Percentiles rank a stretch among this genome's conserved stretches.
These are phyloP conservation scores for Calonectria henricotiae DNA, from an alignment of 2,329 filamentous ascomycete genomes.

Conservation along the genomic window DNA sequence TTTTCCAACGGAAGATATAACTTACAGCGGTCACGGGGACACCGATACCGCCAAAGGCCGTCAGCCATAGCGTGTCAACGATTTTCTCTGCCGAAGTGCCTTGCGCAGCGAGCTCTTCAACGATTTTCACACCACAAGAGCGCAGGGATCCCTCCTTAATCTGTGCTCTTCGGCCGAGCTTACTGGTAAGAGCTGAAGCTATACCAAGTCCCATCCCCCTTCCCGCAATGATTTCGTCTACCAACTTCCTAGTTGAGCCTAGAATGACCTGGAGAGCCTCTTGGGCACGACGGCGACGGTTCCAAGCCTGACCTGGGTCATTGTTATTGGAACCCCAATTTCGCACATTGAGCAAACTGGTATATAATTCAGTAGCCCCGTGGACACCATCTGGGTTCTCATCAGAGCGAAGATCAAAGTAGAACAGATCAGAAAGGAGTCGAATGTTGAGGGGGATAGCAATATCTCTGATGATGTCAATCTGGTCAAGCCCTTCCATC, in stretches of 20 bases:
- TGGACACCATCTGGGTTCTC: constrained; percentile 68
- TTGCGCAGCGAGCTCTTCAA: constrained; percentile 58
- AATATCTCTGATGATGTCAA: constrained; percentile 68
- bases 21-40: constrained; percentile 59
- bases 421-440: constrained; percentile 72
- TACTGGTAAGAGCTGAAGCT: constrained; percentile 50
- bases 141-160: constrained; percentile 59
- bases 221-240: constrained; percentile 57
- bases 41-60: constrained; percentile 61
- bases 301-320: constrained; percentile 65
- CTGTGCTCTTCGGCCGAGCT: constrained; percentile 51
- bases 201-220: constrained; percentile 56
- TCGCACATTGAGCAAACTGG: constrained; percentile 62
- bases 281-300: constrained; percentile 62
- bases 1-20: too few relatives aligned
- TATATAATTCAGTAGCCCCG: constrained; percentile 62
- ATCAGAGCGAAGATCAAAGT: constrained; percentile 71
- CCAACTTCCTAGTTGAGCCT: constrained; percentile 59
- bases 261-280: constrained; percentile 59
- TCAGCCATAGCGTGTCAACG: constrained; percentile 59
- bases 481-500: constrained; percentile 58
- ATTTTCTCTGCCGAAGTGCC: constrained; percentile 56
- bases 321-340: constrained; percentile 66
- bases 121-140: constrained; percentile 59
- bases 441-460: constrained; percentile 73